phyloP scores from a whole-genome alignment of 352 stramenopile species.

The Phytophthora kernoviae region DNA sequence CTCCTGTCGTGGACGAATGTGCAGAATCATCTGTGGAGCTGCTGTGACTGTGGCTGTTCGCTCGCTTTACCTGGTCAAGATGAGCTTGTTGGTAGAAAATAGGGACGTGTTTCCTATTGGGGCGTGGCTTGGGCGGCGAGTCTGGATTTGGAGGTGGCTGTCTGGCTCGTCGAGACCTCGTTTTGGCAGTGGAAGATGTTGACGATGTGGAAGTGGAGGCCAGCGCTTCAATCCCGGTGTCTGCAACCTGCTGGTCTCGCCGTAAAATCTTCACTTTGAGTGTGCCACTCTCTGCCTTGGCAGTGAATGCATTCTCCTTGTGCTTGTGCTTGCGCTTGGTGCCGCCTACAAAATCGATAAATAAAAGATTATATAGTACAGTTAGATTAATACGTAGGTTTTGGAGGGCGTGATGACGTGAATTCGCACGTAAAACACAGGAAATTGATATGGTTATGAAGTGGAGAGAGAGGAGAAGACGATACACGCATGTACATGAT shows the following conservation, averaged over 20 bases:
- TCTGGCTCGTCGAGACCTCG: constrained; percentile 13
- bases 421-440: background rate
- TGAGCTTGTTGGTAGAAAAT: constrained; percentile 77
- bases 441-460: constrained; percentile 6
- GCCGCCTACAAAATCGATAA: constrained; percentile 22
- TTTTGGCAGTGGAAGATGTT: constrained; percentile 5
- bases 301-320: constrained; percentile 78
- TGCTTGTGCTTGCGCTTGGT: constrained; percentile 70
- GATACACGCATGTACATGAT: background rate
- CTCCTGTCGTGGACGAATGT: constrained; percentile 46
- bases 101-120: constrained; percentile 84
- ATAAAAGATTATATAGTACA: background rate
- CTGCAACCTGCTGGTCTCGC: constrained; percentile 35
- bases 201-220: background rate
- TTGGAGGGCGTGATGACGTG: background rate
- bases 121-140: constrained; percentile 72
- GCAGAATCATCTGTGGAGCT: constrained; percentile 46
- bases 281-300: constrained; percentile 74
- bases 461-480: background rate
- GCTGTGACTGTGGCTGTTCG: constrained; percentile 8
- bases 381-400: background rate
- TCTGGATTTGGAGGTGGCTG: constrained; percentile 14
- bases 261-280: constrained; percentile 83
- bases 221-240: background rate
- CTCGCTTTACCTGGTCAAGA: constrained; percentile 34